Conservation (phyloP, 192 early-diverging fungal genomes). For the Podila minutissima region DNA sequence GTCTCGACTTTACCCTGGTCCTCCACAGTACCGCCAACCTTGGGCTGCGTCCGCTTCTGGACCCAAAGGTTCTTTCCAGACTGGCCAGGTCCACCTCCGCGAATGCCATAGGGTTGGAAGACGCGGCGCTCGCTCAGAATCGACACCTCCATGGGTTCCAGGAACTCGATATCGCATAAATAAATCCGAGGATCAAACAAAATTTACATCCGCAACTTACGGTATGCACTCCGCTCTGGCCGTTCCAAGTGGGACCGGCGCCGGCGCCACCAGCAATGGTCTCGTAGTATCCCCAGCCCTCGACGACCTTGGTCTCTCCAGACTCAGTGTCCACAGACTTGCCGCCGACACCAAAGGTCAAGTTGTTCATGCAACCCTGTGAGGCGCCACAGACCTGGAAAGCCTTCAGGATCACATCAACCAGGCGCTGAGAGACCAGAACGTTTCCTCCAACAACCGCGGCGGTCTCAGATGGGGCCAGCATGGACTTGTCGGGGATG, state of each 20-base stretch:
- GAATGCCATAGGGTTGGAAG: conserved; percentile 86
- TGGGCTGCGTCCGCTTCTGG: conserved; percentile 54
- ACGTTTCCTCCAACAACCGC: conserved; percentile 99
- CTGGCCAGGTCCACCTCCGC: conserved; percentile 79
- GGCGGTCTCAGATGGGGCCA: conserved; percentile 81
- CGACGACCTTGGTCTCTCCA: conserved; percentile 54
- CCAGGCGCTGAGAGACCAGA: conserved; percentile 90
- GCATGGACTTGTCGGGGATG: conserved; percentile 83
- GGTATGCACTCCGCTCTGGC: conserved; percentile 79
- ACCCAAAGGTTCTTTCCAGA: conserved; percentile 85
- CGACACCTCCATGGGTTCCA: conserved; percentile 85
- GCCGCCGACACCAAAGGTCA: conserved; percentile 89
- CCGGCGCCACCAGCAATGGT: conserved; percentile 91
- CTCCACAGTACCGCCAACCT: conserved; percentile 30
- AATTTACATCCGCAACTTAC: conserved; percentile 17
- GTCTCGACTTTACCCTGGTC: conserved; percentile 19
- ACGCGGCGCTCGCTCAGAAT: conserved; percentile 94
- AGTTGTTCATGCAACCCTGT: conserved; percentile 96
- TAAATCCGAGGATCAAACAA: too few species aligned
- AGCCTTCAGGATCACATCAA: conserved; percentile 91
- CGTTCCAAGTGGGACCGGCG: conserved; percentile 91
- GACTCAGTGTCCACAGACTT: conserved; percentile 63
- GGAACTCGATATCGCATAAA: conserved; percentile 86
- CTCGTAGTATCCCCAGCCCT: conserved; percentile 97
- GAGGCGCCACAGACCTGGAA: conserved; percentile 92